phyloP scores from a whole-genome alignment of 169 alveolate species.

The Prorocentrum cordatum region DNA sequence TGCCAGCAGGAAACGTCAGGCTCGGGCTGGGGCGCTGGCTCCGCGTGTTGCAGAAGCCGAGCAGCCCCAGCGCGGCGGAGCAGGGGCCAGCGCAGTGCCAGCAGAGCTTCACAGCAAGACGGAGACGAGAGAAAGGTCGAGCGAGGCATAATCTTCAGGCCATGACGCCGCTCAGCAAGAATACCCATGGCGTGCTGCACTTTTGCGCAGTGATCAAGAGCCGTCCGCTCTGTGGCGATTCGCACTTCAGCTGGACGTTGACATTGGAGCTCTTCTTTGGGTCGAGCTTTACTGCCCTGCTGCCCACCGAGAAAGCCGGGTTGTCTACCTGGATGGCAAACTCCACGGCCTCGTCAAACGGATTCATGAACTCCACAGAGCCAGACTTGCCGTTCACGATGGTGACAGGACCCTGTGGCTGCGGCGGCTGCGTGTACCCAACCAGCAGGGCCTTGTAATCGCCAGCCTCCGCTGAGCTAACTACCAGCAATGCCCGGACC shows the following conservation, averaged over 20 bases:
- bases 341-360: constrained; percentile 50
- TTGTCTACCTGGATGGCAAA: constrained; percentile 17
- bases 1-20: too few relatives aligned
- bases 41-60: too few relatives aligned
- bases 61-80: too few relatives aligned
- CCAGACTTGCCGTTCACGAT: constrained; percentile 41
- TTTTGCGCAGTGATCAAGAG: not conserved
- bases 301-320: constrained; percentile 9
- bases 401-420: constrained; percentile 74
- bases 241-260: not conserved
- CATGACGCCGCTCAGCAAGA: not conserved
- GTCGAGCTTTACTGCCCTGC: constrained; percentile 29
- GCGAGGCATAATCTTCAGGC: too few relatives aligned
- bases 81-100: too few relatives aligned
- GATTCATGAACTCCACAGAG: constrained; percentile 40
- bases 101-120: too few relatives aligned
- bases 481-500: constrained; percentile 69
- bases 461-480: constrained; percentile 69
- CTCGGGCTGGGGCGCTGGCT: too few relatives aligned
- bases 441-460: constrained; percentile 73
- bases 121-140: too few relatives aligned
- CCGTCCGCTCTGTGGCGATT: not conserved
- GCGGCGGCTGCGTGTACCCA: constrained; percentile 74
- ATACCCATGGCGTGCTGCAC: not conserved
- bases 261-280: not conserved